Conservation (phyloP, 768 basidiomycete genomes). For the Dioszegia hungarica region DNA sequence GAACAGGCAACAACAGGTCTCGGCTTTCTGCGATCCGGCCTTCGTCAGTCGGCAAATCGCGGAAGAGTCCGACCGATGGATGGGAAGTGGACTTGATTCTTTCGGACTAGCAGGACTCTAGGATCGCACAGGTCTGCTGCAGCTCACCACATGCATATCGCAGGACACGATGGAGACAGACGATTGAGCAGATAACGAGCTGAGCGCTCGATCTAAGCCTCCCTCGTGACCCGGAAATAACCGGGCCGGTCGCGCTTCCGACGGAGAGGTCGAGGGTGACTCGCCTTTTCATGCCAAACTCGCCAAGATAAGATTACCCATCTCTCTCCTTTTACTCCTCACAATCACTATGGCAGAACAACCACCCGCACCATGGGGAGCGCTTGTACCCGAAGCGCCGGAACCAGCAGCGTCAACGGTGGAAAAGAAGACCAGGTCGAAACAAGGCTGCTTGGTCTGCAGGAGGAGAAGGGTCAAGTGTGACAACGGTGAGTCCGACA, state of each 20-base stretch:
- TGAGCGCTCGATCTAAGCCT: no score
- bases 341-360: not conserved
- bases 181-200: no score
- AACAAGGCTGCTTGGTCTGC: conserved; percentile 18
- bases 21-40: not conserved
- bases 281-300: not conserved
- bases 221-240: no score
- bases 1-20: not conserved
- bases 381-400: not conserved
- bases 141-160: no score
- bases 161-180: no score
- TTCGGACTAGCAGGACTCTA: no score
- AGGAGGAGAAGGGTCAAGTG: conserved; percentile 17
- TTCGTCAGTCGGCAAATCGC: not conserved
- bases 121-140: no score
- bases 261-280: no score
- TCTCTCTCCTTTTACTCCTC: not conserved
- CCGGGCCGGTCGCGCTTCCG: no score
- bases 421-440: conserved; percentile 10
- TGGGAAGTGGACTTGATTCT: not conserved
- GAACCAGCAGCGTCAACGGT: not conserved
- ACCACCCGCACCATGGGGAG: no score
- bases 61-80: not conserved
- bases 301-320: not conserved
- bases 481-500: conserved; percentile 17